phyloP scores from a whole-genome alignment of 768 basidiomycete genomes.

The Fomitopsis serialis region DNA sequence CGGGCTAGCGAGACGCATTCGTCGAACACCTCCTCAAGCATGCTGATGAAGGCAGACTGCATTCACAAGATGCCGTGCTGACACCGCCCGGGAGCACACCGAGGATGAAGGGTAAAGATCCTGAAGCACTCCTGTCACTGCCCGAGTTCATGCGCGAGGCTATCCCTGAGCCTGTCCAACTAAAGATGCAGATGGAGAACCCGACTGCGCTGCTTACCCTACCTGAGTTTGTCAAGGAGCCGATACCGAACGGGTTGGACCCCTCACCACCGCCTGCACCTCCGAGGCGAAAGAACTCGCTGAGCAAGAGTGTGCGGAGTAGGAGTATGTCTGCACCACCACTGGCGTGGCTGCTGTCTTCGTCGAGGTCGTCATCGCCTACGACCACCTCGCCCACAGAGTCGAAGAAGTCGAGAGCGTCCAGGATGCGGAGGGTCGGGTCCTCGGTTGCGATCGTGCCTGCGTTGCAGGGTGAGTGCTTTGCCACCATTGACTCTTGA shows the following conservation, averaged over 20 bases:
- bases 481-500: background rate
- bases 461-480: constrained; percentile 20
- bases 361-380: constrained; percentile 13
- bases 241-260: constrained; percentile 19
- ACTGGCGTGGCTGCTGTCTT: constrained; percentile 25
- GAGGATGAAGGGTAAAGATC: constrained; percentile 19
- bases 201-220: constrained; percentile 27
- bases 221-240: constrained; percentile 48
- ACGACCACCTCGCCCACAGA: constrained; percentile 6
- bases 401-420: constrained; percentile 13
- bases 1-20: constrained; percentile 55
- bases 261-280: constrained; percentile 40
- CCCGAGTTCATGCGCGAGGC: constrained; percentile 39
- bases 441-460: constrained; percentile 22
- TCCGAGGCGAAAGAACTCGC: constrained; percentile 15
- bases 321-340: constrained; percentile 32
- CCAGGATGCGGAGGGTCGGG: constrained; percentile 19
- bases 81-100: background rate
- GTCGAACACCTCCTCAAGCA: constrained; percentile 70
- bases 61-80: constrained; percentile 68
- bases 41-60: constrained; percentile 68
- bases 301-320: constrained; percentile 20
- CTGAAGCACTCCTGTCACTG: constrained; percentile 37
- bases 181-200: constrained; percentile 24
- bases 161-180: constrained; percentile 17